Evolutionary conservation across 2,329 filamentous ascomycete genomes (phyloP).

Genomic region (Trichoderma koningii): DNA sequence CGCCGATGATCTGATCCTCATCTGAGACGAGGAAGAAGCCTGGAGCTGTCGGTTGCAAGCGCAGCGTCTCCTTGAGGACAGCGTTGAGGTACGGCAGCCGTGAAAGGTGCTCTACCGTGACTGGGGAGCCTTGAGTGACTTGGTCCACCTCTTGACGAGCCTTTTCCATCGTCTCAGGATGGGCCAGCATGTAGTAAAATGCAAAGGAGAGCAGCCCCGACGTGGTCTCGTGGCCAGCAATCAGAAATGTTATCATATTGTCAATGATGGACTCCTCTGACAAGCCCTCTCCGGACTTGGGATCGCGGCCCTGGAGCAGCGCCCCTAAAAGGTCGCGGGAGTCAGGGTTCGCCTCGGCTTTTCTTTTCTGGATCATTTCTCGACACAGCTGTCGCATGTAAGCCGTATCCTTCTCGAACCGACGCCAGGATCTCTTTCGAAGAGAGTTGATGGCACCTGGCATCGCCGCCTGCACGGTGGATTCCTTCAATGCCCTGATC

Average conservation of each 20-base stretch:
- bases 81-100: slow-evolving; percentile 66
- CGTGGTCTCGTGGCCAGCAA: slow-evolving; percentile 67
- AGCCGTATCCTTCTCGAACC: slow-evolving; percentile 16
- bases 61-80: slow-evolving; percentile 58
- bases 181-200: slow-evolving; percentile 61
- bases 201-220: slow-evolving; percentile 63
- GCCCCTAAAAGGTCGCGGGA: slow-evolving; percentile 9
- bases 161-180: slow-evolving; percentile 56
- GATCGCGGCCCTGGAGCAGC: slow-evolving; percentile 4
- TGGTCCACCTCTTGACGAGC: slow-evolving; percentile 64
- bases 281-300: slow-evolving; percentile 55
- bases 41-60: slow-evolving; percentile 36
- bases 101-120: slow-evolving; percentile 60
- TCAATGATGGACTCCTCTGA: slow-evolving; percentile 61
- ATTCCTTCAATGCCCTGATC: slow-evolving; percentile 20
- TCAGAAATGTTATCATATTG: slow-evolving; percentile 71
- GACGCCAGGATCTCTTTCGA: slow-evolving; percentile 7
- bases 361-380: slow-evolving; percentile 23
- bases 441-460: slow-evolving; percentile 19
- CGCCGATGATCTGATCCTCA: slow-evolving; percentile 50
- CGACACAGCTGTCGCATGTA: slow-evolving; percentile 12
- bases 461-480: slow-evolving; percentile 10
- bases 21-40: slow-evolving; percentile 37
- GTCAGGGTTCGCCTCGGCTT: neutral
- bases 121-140: slow-evolving; percentile 56